Base-by-base conservation (phyloP, 1,139 yeast species). In the Geotrichum bryndzae region DNA sequence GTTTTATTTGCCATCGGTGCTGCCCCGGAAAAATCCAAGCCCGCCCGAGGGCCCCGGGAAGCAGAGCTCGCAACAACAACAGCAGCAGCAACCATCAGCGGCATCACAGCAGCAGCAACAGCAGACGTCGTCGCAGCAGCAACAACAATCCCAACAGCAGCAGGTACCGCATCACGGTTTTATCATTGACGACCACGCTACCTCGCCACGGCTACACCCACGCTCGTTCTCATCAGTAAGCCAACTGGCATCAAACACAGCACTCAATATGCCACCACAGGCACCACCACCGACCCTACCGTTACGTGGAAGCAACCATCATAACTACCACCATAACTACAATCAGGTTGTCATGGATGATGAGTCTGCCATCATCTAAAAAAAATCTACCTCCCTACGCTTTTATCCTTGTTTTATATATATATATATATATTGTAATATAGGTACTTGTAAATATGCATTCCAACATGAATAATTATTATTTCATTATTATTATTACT, bases 1-100 rank as follows among this genome's bases (percentile, higher is more conserved):
- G 59, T 85, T 94, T 25, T 83, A 82, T 67, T 75, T 94, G 48
- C 99, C 99, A 1, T 86, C 90, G 53, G 77, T 92, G 71, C 92
- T 98, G 97, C 96, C 97, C 45, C 52, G 53, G n/a, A 51, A 52
- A 11, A 25, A 41, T 22, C 22, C 53, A 11, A 25, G 48, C 48
- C 22, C 48, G 48, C 22, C 48, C 18, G 48, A 41, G 18, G 48
- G 48, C 22, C 5, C 10, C 22, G 31, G 53, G 3, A 13, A 51
- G 10, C 41, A 50, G 6, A 22, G 50, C 51, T 35, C 54, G 51
- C 25, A 23, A 13, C 45, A 25, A 8, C 3, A 35, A 1, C 35
- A 48, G n/a, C 22, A 27, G 58, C 54, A 22, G 31, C 51, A 41
- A 7, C 48, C n/a, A 15, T 23, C 51, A n/a, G 13, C n/a, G 33